Percentiles rank a stretch among this genome's conserved stretches.
phyloP scores from a whole-genome alignment of 768 basidiomycete species.

The Clathrus columnatus region DNA sequence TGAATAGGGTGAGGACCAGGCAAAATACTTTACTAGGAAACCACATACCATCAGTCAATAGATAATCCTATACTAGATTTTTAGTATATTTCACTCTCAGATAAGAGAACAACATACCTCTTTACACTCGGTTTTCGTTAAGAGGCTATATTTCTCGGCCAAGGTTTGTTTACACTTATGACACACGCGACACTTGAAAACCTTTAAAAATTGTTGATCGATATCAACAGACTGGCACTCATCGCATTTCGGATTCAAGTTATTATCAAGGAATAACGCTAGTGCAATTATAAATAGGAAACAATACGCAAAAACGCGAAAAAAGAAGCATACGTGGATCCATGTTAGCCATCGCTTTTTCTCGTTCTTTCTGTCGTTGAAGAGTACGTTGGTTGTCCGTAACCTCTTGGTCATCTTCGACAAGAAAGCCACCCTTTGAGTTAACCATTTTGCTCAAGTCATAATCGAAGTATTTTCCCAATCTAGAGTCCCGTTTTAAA shows the following conservation, averaged over 20 bases:
- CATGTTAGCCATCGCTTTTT: constrained; percentile 63
- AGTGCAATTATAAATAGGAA: constrained; percentile 1
- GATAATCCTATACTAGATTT: constrained; percentile 68
- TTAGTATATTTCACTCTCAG: background rate
- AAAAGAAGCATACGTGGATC: constrained; percentile 54
- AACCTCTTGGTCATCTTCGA: constrained; percentile 78
- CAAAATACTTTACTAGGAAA: background rate
- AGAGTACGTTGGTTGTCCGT: constrained; percentile 68
- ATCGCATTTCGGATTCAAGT: constrained; percentile 70
- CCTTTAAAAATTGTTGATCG: constrained; percentile 70
- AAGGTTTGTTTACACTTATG: constrained; percentile 81
- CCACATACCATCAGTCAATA: constrained; percentile 82
- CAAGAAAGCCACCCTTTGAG: constrained; percentile 89
- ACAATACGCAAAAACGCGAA: background rate
- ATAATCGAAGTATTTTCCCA: constrained; percentile 95
- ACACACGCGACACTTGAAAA: constrained; percentile 83
- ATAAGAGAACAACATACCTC: constrained; percentile 43
- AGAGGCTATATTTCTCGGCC: constrained; percentile 86
- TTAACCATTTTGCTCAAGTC: constrained; percentile 96
- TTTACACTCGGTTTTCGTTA: constrained; percentile 99
- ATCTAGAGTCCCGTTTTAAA: constrained; percentile 63
- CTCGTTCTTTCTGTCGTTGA: constrained; percentile 73
- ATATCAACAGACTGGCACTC: constrained; percentile 88
- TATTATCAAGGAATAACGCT: constrained; percentile 75
- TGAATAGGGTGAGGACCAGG: background rate